phyloP scores from a whole-genome alignment of 345 rosid genomes.

The Erysimum cheiranthoides region DNA sequence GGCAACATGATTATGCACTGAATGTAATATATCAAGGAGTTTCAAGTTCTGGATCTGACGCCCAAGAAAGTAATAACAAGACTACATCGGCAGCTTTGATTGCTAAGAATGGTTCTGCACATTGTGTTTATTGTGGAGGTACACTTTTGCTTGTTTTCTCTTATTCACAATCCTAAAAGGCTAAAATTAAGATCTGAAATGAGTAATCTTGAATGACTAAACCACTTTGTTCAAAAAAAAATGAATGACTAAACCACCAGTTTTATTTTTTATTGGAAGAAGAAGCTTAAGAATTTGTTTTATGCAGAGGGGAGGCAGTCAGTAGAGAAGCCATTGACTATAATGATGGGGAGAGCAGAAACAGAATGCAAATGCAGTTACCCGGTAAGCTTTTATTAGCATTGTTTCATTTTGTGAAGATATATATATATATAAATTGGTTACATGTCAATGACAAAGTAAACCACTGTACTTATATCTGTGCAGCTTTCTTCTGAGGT shows the following conservation, averaged over 20 bases:
- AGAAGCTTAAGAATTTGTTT: slow-evolving; percentile 35
- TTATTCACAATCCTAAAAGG: slow-evolving; percentile 27
- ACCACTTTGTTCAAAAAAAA: too few species aligned
- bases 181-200: slow-evolving; percentile 18
- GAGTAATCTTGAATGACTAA: slow-evolving; percentile 17
- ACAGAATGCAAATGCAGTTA: slow-evolving; percentile 39
- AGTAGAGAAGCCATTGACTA: slow-evolving; percentile 46
- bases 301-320: slow-evolving; percentile 54
- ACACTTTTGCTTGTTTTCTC: slow-evolving; percentile 32
- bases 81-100: slow-evolving; percentile 47
- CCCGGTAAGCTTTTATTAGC: slow-evolving; percentile 50
- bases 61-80: slow-evolving; percentile 38
- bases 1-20: slow-evolving; percentile 37
- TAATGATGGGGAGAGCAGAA: slow-evolving; percentile 47
- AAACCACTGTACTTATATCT: slow-evolving; percentile 31
- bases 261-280: slow-evolving; percentile 9
- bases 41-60: slow-evolving; percentile 37
- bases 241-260: slow-evolving; percentile 9
- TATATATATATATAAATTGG: slow-evolving; percentile 8
- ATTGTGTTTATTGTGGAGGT: slow-evolving; percentile 52
- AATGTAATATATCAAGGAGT: slow-evolving; percentile 41
- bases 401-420: slow-evolving; percentile 26
- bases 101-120: slow-evolving; percentile 44
- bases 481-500: slow-evolving; percentile 40
- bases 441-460: slow-evolving; percentile 32